Base-by-base conservation (phyloP, 2,329 filamentous ascomycete species). In the Diplodia mutila region DNA sequence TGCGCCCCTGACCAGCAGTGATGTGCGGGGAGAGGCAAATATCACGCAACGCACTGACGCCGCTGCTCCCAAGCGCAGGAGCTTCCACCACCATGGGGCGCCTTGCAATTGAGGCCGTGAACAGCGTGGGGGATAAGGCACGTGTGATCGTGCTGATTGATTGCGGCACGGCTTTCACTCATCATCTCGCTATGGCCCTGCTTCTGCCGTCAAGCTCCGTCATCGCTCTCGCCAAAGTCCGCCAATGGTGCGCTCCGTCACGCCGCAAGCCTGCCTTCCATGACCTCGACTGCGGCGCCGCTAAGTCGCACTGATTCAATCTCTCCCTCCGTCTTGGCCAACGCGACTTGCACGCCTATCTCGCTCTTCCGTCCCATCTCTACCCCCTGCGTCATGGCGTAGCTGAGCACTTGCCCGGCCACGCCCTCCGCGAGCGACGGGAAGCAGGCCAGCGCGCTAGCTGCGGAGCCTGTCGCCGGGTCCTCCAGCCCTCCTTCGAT, bases 321-420 rank as follows among this genome's bases (percentile, higher is more conserved):
- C 4, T 74, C 72, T n/a, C 75, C 71, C 25, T 72, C 70, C 18
- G 54, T 29, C 61, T 77, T 71, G 64, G 76, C 75, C 74, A 84
- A 70, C 65, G 75, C 76, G 55, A 86, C 80, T 46, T 79, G 78
- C 32, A 85, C 78, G 52, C 79, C 78, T 71, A 85, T 83, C 25
- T 84, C 80, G 72, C 83, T 85, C 72, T 74, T 75, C 70, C 84
- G 78, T 29, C 82, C 84, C 80, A 85, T 85, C 75, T 85, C 84
- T 16, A 84, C 79, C 12, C 83, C 84, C 73, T 86, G 83, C 67
- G 78, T 77, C 65, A 85, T 80, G 32, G 75, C 76, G 70, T 78
- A 85, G 67, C 73, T 74, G 68, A 76, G 73, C 32, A 70, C 74
- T 71, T 77, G 74, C 61, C 72, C 74, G 39, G 74, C 70, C 37